A percentile compares a stretch with the other conserved stretches of the same genome.
Evolutionary conservation across 345 rosid genomes (phyloP).

Genomic region (Kernera saxatilis): DNA sequence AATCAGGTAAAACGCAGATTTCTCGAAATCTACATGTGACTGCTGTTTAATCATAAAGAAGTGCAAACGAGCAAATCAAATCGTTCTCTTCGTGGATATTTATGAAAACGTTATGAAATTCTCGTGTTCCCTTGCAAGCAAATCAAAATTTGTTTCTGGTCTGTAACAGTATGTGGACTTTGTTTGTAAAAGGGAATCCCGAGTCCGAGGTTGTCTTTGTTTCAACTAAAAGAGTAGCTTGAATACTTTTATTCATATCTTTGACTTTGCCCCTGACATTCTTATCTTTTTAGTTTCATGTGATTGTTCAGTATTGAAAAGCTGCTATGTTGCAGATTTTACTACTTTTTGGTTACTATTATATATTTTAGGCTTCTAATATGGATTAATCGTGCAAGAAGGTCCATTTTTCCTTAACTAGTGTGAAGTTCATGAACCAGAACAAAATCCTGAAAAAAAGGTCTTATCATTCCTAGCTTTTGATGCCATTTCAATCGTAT

Average conservation of each 20-base stretch:
- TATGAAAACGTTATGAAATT: conserved; percentile 3
- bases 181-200: conserved; percentile 7
- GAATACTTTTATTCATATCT: not conserved
- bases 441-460: not conserved
- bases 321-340: not conserved
- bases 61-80: not conserved
- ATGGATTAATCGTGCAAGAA: not conserved
- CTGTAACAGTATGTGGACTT: not conserved
- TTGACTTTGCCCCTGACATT: not conserved
- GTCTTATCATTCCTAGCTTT: not conserved
- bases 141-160: not conserved
- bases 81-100: not conserved
- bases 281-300: not conserved
- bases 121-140: conserved; percentile 11
- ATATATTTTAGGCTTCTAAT: not conserved
- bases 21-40: not conserved
- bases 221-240: conserved; percentile 7
- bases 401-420: not conserved
- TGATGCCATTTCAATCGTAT: not conserved
- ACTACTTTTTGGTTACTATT: not conserved
- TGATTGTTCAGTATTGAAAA: not conserved
- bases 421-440: not conserved
- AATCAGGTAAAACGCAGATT: conserved; percentile 5
- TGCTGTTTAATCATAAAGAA: conserved; percentile 4
- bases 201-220: conserved; percentile 11